Percentiles rank a stretch among this genome's conserved stretches.
Conservation (phyloP, 139 green algal genomes). For the Chlamydomonas eustigma region DNA sequence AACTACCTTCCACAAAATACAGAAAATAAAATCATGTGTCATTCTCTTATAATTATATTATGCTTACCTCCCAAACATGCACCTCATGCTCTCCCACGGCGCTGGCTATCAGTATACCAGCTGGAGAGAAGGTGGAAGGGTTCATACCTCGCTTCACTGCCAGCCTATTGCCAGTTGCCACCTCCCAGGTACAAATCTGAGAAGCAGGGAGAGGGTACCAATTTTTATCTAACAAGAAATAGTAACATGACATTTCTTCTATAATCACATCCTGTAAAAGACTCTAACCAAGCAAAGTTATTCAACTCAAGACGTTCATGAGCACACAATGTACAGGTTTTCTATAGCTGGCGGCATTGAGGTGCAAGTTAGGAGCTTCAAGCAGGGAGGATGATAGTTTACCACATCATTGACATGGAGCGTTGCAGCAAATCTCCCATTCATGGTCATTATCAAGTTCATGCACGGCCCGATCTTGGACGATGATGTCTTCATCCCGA, state of each 20-base stretch:
- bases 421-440: not conserved
- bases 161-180: not conserved
- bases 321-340: too few relatives aligned
- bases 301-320: too few relatives aligned
- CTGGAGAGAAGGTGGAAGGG: not conserved
- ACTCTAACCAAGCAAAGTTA: too few relatives aligned
- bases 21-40: too few relatives aligned
- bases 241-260: not conserved
- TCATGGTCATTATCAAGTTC: not conserved
- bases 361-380: too few relatives aligned
- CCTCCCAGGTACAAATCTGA: not conserved
- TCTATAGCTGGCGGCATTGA: too few relatives aligned
- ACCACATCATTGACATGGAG: not conserved
- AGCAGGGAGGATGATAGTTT: not conserved
- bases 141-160: not conserved
- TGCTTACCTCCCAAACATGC: not conserved
- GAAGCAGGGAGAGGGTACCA: too few relatives aligned
- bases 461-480: too few relatives aligned
- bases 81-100: not conserved
- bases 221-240: not conserved
- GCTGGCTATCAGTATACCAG: not conserved
- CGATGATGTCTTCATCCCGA: too few relatives aligned
- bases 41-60: not conserved
- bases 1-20: not conserved
- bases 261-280: too few relatives aligned